Evolutionary conservation across 345 rosid genomes (phyloP).

Genomic region (Pugionium cornutum): DNA sequence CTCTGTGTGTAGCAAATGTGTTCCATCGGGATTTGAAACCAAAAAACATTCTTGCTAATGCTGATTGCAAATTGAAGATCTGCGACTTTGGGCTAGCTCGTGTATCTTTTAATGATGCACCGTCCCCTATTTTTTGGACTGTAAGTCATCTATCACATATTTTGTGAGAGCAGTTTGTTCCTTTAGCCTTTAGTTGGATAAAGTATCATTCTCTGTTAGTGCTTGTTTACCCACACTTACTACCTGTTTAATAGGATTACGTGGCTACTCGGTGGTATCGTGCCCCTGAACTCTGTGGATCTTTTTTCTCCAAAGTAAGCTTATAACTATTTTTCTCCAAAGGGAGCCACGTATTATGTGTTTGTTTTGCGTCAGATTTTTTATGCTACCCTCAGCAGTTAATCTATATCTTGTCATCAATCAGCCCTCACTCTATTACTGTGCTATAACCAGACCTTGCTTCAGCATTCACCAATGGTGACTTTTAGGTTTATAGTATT

Average conservation of each 20-base stretch:
- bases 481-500: not conserved
- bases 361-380: not conserved
- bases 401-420: not conserved
- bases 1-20: slow-evolving; percentile 68
- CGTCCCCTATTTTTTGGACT: slow-evolving; percentile 94
- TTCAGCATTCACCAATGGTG: not conserved
- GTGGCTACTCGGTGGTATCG: slow-evolving; percentile 67
- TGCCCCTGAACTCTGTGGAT: slow-evolving; percentile 68
- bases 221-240: too few species aligned
- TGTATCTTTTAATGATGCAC: slow-evolving; percentile 90
- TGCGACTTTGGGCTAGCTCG: slow-evolving; percentile 98
- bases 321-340: too few species aligned
- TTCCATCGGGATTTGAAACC: slow-evolving; percentile 33
- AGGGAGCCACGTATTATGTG: not conserved
- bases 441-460: slow-evolving; percentile 5
- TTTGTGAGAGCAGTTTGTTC: not conserved
- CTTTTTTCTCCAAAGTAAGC: slow-evolving; percentile 69
- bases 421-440: not conserved
- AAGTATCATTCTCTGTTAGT: too few species aligned
- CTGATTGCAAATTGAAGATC: slow-evolving; percentile 54
- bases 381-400: not conserved
- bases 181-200: too few species aligned
- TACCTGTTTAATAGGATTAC: slow-evolving; percentile 58
- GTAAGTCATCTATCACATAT: slow-evolving; percentile 46
- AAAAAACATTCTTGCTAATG: too few species aligned